Evolutionary conservation across 2,329 filamentous ascomycete species (phyloP), one percentile per base, ranked within the genome.

Genomic region (Alternaria consortialis): DNA sequence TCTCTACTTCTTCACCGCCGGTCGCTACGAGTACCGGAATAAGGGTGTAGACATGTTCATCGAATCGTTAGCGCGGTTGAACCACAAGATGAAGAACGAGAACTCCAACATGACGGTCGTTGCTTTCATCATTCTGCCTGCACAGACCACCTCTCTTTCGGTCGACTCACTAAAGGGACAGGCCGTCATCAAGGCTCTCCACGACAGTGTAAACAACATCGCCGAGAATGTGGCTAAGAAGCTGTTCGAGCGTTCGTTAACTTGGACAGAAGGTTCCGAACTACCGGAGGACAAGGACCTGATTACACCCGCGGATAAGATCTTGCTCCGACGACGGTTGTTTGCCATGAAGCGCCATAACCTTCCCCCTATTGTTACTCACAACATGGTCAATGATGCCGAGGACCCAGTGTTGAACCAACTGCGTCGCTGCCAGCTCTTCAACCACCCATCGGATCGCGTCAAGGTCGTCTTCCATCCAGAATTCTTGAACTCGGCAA

Each of bases 11-110:
- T 99, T 99, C 84, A 99, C 94, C 4, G 91, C 95, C 7, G 95
- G 95, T 62, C 91, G 95, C 65, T 99, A 99, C 76, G 95, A 99
- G 80, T 99, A 94, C 85, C 86, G 95, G 67, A 99, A 99, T 77
- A 99, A 99, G 82, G 95, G 95, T 75, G 94, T 97, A 9, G 95
- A 99, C 80, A 98, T 99, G 95, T 99, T 98, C 80, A 97, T 99
- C 70, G 95, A 99, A 81, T 95, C 94, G 4, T 84, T 99, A 65
- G 95, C 95, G 29, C 91, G 95, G 43, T 83, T 99, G 73, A 99
- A 99, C 81, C 94, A 98, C 83, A 88, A 91, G 39, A 88, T 99
- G 75, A 98, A 98, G 86, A 81, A 82, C 53, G 81, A 89, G 7
- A 92, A 92, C 50, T 97, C 93, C 70, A 96, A 95, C 81, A 94